A percentile compares a stretch with the other conserved stretches of the same genome.
Evolutionary conservation across 2,329 filamentous ascomycete species (phyloP).

Genomic region (Tolypocladium nubicola): DNA sequence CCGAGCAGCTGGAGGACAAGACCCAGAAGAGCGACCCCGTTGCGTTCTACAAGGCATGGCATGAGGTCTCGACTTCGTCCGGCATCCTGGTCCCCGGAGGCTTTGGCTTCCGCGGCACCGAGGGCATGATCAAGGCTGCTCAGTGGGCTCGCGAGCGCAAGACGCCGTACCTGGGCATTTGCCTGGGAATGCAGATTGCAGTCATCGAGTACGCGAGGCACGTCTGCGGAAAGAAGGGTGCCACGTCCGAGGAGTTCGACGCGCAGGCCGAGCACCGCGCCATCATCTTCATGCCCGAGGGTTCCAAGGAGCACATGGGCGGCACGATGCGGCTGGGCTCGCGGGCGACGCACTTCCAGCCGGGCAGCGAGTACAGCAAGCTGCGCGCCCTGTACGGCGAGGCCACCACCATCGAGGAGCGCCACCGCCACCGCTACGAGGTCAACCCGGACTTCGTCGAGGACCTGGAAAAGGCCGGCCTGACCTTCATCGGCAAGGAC

Average conservation of each 20-base stretch:
- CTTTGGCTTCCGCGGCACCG: slow-evolving; percentile 71
- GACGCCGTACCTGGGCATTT: slow-evolving; percentile 79
- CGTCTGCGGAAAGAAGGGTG: slow-evolving; percentile 51
- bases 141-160: slow-evolving; percentile 78
- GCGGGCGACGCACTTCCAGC: slow-evolving; percentile 65
- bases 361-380: slow-evolving; percentile 65
- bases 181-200: slow-evolving; percentile 85
- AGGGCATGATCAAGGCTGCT: slow-evolving; percentile 85
- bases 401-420: slow-evolving; percentile 49
- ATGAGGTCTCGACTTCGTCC: slow-evolving; percentile 1
- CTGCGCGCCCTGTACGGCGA: slow-evolving; percentile 65
- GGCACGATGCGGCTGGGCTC: slow-evolving; percentile 81
- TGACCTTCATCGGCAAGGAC: slow-evolving; percentile 72
- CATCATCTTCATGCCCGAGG: slow-evolving; percentile 88
- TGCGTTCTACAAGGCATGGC: slow-evolving; percentile 46
- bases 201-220: slow-evolving; percentile 82
- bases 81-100: slow-evolving; percentile 53
- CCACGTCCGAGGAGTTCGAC: slow-evolving; percentile 46
- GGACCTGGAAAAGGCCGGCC: slow-evolving; percentile 53
- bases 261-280: slow-evolving; percentile 52
- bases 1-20: slow-evolving; percentile 67
- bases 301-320: slow-evolving; percentile 48
- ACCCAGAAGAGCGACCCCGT: slow-evolving; percentile 53
- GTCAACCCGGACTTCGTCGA: slow-evolving; percentile 74
- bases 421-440: slow-evolving; percentile 84